These are phyloP conservation scores for Cercophora scortea DNA, from an alignment of 495 filamentous ascomycete genomes.

Conservation along the genomic window DNA sequence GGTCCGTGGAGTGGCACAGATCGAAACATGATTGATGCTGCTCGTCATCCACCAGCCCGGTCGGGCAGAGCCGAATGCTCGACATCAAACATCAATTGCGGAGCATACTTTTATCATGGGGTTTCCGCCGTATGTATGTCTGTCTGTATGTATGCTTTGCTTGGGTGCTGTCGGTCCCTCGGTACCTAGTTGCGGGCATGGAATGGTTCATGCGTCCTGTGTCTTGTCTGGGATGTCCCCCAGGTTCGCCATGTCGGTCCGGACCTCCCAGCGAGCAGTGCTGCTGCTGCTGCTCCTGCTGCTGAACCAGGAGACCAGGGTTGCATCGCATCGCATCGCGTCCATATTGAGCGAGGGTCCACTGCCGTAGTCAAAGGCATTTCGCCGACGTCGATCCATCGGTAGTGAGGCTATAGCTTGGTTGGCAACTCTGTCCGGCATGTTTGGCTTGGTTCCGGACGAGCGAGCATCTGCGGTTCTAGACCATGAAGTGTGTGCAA, in stretches of 20 bases:
- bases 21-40: neutral
- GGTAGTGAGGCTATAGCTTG: too few relatives aligned
- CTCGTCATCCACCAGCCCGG: neutral
- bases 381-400: neutral
- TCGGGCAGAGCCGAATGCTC: neutral
- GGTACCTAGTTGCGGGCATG: neutral
- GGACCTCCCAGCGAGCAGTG: too few relatives aligned
- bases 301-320: neutral
- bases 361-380: neutral
- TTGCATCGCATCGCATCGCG: neutral
- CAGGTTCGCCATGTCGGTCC: neutral
- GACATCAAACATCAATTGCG: neutral
- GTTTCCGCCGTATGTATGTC: neutral
- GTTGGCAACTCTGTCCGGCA: too few relatives aligned
- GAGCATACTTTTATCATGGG: neutral
- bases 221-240: neutral
- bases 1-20: neutral
- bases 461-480: too few relatives aligned
- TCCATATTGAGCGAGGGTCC: neutral
- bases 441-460: too few relatives aligned
- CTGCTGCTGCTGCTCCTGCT: neutral
- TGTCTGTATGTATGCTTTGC: too few relatives aligned
- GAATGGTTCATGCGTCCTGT: neutral
- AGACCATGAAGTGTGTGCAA: too few relatives aligned
- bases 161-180: neutral